Percentiles rank a stretch among this genome's conserved stretches.
Evolutionary conservation across 371 early-diverging fungal species (phyloP).

Genomic region (Mucor saturninus): DNA sequence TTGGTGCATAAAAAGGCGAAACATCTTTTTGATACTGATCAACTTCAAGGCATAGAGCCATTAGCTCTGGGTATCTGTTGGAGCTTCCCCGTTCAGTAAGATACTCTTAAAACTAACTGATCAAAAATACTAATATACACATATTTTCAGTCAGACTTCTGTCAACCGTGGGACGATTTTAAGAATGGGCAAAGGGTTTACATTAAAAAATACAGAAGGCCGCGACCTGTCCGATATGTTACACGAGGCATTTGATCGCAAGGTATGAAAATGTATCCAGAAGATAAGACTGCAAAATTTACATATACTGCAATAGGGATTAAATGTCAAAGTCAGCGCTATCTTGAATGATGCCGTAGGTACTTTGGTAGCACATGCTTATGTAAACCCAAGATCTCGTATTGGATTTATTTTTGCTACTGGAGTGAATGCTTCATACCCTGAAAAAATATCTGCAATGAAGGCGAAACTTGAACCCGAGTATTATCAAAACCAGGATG

Average conservation of each 20-base stretch:
- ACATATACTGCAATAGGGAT: background rate
- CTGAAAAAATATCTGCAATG: slow-evolving; percentile 17
- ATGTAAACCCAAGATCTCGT: slow-evolving; percentile 74
- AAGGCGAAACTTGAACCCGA: slow-evolving; percentile 10
- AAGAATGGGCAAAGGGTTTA: slow-evolving; percentile 93
- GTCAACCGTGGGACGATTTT: slow-evolving; percentile 74
- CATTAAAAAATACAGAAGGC: slow-evolving; percentile 71
- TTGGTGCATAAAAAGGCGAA: slow-evolving; percentile 10
- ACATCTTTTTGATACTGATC: slow-evolving; percentile 41
- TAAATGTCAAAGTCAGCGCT: slow-evolving; percentile 9
- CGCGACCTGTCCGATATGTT: slow-evolving; percentile 82
- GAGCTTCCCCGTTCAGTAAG: slow-evolving; percentile 58
- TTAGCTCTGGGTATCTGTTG: slow-evolving; percentile 50
- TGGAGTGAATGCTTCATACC: slow-evolving; percentile 82
- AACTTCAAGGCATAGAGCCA: slow-evolving; percentile 30
- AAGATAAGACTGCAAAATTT: background rate
- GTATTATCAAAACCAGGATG: slow-evolving; percentile 34
- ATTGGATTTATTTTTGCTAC: slow-evolving; percentile 95
- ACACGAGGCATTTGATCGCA: slow-evolving; percentile 65
- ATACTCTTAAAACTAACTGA: background rate
- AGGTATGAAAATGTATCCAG: slow-evolving; percentile 62
- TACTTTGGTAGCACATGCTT: slow-evolving; percentile 87
- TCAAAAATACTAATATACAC: background rate
- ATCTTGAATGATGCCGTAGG: slow-evolving; percentile 97
- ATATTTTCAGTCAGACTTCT: slow-evolving; percentile 65